Conservation (phyloP, 257 asterid species). For the Primulina huaijiensis region DNA sequence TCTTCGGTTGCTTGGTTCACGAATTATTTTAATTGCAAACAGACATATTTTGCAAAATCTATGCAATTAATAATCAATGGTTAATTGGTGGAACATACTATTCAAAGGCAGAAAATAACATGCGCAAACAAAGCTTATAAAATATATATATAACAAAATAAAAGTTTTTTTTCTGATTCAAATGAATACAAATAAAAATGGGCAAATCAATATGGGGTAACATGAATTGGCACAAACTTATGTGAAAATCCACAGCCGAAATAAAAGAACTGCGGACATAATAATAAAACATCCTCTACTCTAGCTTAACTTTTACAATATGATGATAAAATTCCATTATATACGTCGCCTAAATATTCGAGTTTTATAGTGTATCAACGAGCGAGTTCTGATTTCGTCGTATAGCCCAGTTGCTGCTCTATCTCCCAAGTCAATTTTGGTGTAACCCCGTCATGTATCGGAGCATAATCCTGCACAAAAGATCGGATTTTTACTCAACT, state of each 20-base stretch:
- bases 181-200: conserved; percentile 7
- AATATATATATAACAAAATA: conserved; percentile 2
- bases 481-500: neutral
- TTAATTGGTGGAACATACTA: too few relatives aligned
- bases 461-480: conserved; percentile 56
- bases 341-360: conserved; percentile 19
- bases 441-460: conserved; percentile 49
- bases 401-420: conserved; percentile 80
- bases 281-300: conserved; percentile 9
- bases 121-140: neutral
- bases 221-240: conserved; percentile 7
- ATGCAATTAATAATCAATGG: too few relatives aligned
- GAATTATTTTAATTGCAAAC: too few relatives aligned
- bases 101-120: too few relatives aligned
- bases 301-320: conserved; percentile 4
- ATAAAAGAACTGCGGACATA: conserved; percentile 10
- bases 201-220: conserved; percentile 17
- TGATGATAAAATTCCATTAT: conserved; percentile 18
- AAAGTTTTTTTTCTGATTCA: neutral
- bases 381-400: conserved; percentile 63
- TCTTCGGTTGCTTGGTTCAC: too few relatives aligned
- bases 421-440: conserved; percentile 84
- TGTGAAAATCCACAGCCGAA: conserved; percentile 20
- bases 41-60: too few relatives aligned
- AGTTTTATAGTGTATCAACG: conserved; percentile 42